Base-by-base conservation (phyloP, 116 monocot species). In the Phalaenopsis hybrid region DNA sequence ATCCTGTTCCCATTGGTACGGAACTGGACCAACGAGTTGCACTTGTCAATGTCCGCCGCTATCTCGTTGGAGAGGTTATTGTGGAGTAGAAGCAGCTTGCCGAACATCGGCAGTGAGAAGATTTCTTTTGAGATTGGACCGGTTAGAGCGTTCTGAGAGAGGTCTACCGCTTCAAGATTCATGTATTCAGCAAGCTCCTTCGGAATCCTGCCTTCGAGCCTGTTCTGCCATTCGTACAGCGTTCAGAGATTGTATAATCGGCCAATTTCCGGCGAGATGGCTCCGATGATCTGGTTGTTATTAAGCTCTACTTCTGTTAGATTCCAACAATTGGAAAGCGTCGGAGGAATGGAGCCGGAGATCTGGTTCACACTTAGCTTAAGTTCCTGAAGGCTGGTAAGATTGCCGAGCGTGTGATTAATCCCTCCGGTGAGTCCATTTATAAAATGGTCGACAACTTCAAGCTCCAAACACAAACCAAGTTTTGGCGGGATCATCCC, bases 291-390 rank as follows among this genome's bases (percentile, higher is more conserved):
- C 50, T 81, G 83, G 83, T 94, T 94, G 85, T 92, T 97, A 88
- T 97, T 92, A 57, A 94, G 90, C 87, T 94, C 91, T 33, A 97
- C 79, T n/a, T 90, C 89, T 23, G 89, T 92, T 78, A 97, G 81
- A 58, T 88, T 90, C 23, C 83, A 20, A 84, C 94, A 94, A 21
- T 57, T 15, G 16, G n/a, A n/a, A n/a, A n/a, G n/a, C n/a, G n/a
- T n/a, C n/a, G n/a, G n/a, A n/a, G n/a, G n/a, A n/a, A n/a, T n/a
- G n/a, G n/a, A n/a, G n/a, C n/a, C n/a, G n/a, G n/a, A n/a, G n/a
- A n/a, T n/a, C n/a, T n/a, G n/a, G n/a, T n/a, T n/a, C n/a, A n/a
- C n/a, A n/a, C n/a, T n/a, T n/a, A n/a, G n/a, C n/a, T n/a, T n/a
- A n/a, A n/a, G n/a, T n/a, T n/a, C n/a, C n/a, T n/a, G n/a, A n/a